Base-by-base conservation (phyloP, 768 basidiomycete genomes). In the Lactarius pseudohatsudake region DNA sequence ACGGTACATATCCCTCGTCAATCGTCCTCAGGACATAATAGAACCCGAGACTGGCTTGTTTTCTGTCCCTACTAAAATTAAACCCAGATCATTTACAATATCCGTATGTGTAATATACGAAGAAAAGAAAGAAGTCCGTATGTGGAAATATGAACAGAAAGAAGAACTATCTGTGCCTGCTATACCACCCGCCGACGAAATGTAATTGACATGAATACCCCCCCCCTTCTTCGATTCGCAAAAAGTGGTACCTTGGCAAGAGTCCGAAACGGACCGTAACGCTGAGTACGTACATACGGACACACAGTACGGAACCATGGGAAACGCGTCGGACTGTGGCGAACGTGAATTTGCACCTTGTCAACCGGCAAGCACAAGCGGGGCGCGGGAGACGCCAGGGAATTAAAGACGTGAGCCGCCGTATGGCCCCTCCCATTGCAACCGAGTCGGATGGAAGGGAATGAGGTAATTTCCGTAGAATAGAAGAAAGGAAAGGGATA, bases 381-480 rank as follows among this genome's bases (percentile, higher is more conserved):
- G 38, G 20, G 4, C 34, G 9, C 28, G n/a, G 38, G 56, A 53
- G 22, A 26, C 13, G 50, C 32, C 34, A 54, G 28, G 28, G 26
- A 53, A 53, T 53, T 26, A 53, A 53, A 15, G 38, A 58, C 20
- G 30, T 8, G 56, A 30, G 47, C 65, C 45, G 47, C 47, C 26
- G 36, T 61, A 62, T 45, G 26, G 43, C 43, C 16, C 55, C 30
- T 47, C 26, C 50, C 50, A 20, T n/a, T 8, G 45, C 60, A 47
- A 61, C 43, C 56, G 50, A 32, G 36, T 50, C 8, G 16, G 45
- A 26, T 30, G 54, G 20, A 56, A 28, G 20, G 16, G n/a, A 55
- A 36, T 5, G n/a, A 50, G 47, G 50, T 26, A 53, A 26, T 40
- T 53, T 66, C 65, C 65, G 57, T 47, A 30, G 18, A 56, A 56